Base-by-base conservation (phyloP, 495 filamentous ascomycete genomes). In the Stereocaulon alpinum region DNA sequence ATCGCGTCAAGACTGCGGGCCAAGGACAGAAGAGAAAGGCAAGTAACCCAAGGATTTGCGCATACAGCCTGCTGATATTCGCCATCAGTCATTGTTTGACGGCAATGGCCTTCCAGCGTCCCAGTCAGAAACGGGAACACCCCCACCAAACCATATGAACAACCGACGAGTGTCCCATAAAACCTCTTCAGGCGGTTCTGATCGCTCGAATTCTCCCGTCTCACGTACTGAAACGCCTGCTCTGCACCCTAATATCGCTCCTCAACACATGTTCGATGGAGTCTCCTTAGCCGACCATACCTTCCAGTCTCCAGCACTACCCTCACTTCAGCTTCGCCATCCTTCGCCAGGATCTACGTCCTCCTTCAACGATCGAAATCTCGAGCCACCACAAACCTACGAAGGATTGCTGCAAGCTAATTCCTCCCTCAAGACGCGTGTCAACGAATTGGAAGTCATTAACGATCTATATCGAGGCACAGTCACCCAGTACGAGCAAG, bases 381-480 rank as follows among this genome's bases (percentile, higher is more conserved):
- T 85, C 27, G 89, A 94, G 37, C 77, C 86, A 6, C 83, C 87
- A 7, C 87, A 85, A 64, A 88, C 87, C 11, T 89, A 88, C 64
- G 91, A 96, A 64, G 81, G 84, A 51, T 75, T 94, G 12, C 74
- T 88, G 48, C 83, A 85, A 14, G 77, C 82, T 49, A 95, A 95
- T 69, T 86, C 86, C 17, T 82, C 81, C 44, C 74, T 96, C 40
- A 93, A 91, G 75, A 96, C 91, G 6, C 85, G 91, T 29, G 91
- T 96, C 50, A 88, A 80, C 65, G 93, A 99, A 70, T 78, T 99
- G 22, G 93, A 99, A 68, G 81, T 99, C 51, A 94, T 99, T 70
- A 95, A 96, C 65, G 89, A 90, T 64, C 78, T 98, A 29, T 97
- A 94, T 75, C 79, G 88, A 34, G 87, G 87, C n/a, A 84, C 91